Conservation (phyloP, 805 yeast species). For the Debaryomyces prosopidis region DNA sequence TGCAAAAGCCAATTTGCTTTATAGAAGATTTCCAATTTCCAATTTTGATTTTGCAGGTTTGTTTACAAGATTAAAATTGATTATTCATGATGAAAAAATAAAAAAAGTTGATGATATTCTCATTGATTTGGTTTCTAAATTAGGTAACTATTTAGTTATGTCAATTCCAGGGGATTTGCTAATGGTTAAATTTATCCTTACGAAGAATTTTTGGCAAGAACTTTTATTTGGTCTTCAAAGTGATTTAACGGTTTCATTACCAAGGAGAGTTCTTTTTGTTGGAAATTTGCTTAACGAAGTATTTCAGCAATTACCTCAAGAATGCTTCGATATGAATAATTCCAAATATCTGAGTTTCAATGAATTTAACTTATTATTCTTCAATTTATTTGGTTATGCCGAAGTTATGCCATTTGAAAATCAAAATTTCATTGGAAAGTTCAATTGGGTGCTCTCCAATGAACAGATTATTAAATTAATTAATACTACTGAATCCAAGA, state of each 20-base stretch:
- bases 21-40: conserved; percentile 40
- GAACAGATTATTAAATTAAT: conserved; percentile 17
- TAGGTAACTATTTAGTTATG: conserved; percentile 38
- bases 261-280: conserved; percentile 15
- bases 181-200: conserved; percentile 15
- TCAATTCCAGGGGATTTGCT: conserved; percentile 7
- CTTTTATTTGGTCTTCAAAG: conserved; percentile 11
- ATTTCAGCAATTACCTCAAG: conserved; percentile 26
- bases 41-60: conserved; percentile 51
- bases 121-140: conserved; percentile 40
- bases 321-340: conserved; percentile 1
- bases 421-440: conserved; percentile 18
- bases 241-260: background rate
- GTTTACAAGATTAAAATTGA: conserved; percentile 35
- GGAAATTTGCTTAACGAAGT: conserved; percentile 36
- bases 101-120: conserved; percentile 22
- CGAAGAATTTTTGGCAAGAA: conserved; percentile 27
- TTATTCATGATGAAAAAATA: conserved; percentile 23
- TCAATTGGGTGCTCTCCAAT: conserved; percentile 26
- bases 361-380: conserved; percentile 12
- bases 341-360: conserved; percentile 2
- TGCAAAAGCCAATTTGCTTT: background rate
- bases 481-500: background rate
- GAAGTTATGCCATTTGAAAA: conserved; percentile 5
- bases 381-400: conserved; percentile 2